A percentile compares a stretch with the other conserved stretches of the same genome.
Conservation (phyloP, 116 monocot species). For the Iris pallida region DNA sequence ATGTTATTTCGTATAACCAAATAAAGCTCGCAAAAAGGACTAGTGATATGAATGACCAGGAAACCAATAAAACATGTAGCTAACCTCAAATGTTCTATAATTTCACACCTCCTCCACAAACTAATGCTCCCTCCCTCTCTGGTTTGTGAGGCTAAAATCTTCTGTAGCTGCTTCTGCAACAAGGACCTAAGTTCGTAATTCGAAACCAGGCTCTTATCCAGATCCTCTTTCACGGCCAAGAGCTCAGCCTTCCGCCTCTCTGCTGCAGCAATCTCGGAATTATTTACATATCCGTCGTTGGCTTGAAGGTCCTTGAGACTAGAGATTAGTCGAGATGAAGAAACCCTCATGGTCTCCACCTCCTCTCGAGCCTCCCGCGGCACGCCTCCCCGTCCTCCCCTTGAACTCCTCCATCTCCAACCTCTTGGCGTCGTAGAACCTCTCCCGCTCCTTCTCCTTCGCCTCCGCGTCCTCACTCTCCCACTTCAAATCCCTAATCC, state of each 20-base stretch:
- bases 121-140: not conserved
- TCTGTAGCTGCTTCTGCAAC: slow-evolving; percentile 50
- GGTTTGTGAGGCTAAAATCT: slow-evolving; percentile 9
- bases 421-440: too few relatives aligned
- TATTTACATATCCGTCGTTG: slow-evolving; percentile 29
- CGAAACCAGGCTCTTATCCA: slow-evolving; percentile 38
- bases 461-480: too few relatives aligned
- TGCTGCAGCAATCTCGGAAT: slow-evolving; percentile 41
- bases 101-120: not conserved
- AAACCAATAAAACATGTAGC: not conserved
- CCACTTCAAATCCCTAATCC: too few relatives aligned
- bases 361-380: too few relatives aligned
- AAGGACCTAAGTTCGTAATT: slow-evolving; percentile 35
- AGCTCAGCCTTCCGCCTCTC: slow-evolving; percentile 46
- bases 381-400: too few relatives aligned
- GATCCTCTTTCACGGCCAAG: slow-evolving; percentile 25
- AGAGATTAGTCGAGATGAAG: too few relatives aligned
- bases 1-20: too few relatives aligned
- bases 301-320: slow-evolving; percentile 31
- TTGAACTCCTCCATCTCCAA: too few relatives aligned
- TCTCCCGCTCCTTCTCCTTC: too few relatives aligned
- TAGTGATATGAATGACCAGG: not conserved
- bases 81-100: not conserved
- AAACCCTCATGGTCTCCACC: too few relatives aligned
- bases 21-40: too few relatives aligned